Conservation (phyloP, 2,329 filamentous ascomycete genomes). For the Xylariaceae sp. region DNA sequence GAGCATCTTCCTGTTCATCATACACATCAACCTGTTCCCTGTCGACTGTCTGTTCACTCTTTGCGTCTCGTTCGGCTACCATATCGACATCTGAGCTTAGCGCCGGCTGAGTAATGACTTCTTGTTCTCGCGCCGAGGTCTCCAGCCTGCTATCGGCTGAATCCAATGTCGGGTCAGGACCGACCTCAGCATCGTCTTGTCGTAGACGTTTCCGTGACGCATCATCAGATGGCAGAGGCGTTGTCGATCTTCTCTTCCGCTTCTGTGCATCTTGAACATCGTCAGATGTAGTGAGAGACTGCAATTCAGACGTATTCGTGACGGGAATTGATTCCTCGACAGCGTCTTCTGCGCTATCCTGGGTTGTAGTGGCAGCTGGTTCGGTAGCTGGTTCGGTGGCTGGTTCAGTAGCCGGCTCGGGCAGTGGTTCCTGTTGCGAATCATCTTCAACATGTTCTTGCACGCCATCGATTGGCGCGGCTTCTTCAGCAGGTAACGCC, state of each 20-base stretch:
- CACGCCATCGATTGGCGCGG: slow-evolving; percentile 3
- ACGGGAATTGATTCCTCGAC: slow-evolving; percentile 12
- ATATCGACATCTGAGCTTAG: slow-evolving; percentile 18
- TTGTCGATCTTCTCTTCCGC: slow-evolving; percentile 62
- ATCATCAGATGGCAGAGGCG: slow-evolving; percentile 52
- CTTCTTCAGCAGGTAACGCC: slow-evolving; percentile 14
- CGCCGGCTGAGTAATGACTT: slow-evolving; percentile 1
- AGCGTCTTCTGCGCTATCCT: slow-evolving; percentile 23
- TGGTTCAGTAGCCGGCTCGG: not conserved
- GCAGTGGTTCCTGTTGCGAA: slow-evolving; percentile 1
- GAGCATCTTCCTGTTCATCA: slow-evolving; percentile 2
- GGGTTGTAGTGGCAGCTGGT: slow-evolving; percentile 1
- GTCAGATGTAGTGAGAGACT: slow-evolving; percentile 26
- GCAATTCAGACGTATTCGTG: slow-evolving; percentile 15
- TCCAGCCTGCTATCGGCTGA: slow-evolving; percentile 5
- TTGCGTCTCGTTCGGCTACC: slow-evolving; percentile 10
- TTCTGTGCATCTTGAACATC: slow-evolving; percentile 52
- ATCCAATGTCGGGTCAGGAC: slow-evolving; percentile 3
- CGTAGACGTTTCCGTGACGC: slow-evolving; percentile 52
- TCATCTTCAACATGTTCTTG: slow-evolving; percentile 13
- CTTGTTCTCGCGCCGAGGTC: slow-evolving; percentile 2
- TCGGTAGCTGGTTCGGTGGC: not conserved
- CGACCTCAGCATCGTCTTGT: slow-evolving; percentile 32
- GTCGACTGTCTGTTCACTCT: not conserved
- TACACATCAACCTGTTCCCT: slow-evolving; percentile 3